phyloP scores from a whole-genome alignment of 2,329 filamentous ascomycete genomes.

The Xylariomycetidae sp. region DNA sequence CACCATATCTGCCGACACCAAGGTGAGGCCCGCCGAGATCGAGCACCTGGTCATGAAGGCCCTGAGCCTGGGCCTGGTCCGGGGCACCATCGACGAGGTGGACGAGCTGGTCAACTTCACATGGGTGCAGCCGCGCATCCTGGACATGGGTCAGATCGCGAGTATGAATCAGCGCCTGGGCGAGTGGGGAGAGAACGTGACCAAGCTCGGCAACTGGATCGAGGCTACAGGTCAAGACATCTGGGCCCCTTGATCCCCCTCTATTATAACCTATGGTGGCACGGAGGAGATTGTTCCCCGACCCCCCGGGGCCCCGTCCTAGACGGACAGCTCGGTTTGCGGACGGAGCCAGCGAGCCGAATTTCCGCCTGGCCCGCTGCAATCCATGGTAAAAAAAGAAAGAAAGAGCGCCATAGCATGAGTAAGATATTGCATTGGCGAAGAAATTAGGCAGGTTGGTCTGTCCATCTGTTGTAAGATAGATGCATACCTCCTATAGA shows the following conservation, averaged over 20 bases:
- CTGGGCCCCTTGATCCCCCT: slow-evolving; percentile 75
- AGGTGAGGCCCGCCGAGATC: slow-evolving; percentile 85
- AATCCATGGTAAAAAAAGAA: too few relatives aligned
- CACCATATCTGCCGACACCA: slow-evolving; percentile 86
- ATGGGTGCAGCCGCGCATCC: slow-evolving; percentile 97
- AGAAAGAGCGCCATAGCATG: too few relatives aligned
- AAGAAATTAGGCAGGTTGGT: too few relatives aligned
- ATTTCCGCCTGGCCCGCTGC: too few relatives aligned
- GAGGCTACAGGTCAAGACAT: slow-evolving; percentile 91
- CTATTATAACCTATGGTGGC: too few relatives aligned
- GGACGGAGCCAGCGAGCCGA: too few relatives aligned
- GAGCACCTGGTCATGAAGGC: slow-evolving; percentile 99
- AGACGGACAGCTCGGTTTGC: too few relatives aligned
- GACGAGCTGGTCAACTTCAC: slow-evolving; percentile 91
- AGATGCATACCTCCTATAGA: too few relatives aligned
- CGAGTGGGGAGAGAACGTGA: slow-evolving; percentile 96
- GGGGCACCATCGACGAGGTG: slow-evolving; percentile 94
- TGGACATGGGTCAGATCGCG: slow-evolving; percentile 92
- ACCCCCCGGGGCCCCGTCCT: too few relatives aligned
- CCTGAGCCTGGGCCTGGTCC: slow-evolving; percentile 83
- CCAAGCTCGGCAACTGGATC: slow-evolving; percentile 95
- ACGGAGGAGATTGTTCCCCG: too few relatives aligned
- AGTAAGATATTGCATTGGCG: too few relatives aligned
- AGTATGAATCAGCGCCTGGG: slow-evolving; percentile 82
- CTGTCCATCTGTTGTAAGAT: too few relatives aligned